Evolutionary conservation across 306 rosid genomes (phyloP), one percentile per base, ranked within the genome.

Genomic region (Dryas alaskensis): DNA sequence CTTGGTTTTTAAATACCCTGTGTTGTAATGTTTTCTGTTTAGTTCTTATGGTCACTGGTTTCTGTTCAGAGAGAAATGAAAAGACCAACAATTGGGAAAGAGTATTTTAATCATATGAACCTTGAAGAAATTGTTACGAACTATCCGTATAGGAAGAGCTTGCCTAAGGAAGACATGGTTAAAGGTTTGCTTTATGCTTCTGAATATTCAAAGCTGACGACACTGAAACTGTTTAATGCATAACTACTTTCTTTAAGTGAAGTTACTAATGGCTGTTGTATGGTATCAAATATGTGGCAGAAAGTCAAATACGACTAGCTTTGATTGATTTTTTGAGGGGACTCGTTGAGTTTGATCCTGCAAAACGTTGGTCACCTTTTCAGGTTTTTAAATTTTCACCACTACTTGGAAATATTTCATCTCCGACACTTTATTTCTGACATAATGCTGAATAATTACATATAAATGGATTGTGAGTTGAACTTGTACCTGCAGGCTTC

Each of bases 341-440:
- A 57, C 97, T 95, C 42, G 96, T 95, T 77, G 98, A 95, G 81
- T 88, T 95, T 67, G 98, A 95, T 80, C 99, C 99, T 76, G 86
- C 92, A 70, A 95, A 92, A 76, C 93, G 99, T 75, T 95, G 99
- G 99, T 95, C 99, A 19, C 99, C 99, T 60, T 81, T 88, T 80
- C 99, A 95, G 98, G 99, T 95, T 80, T 60, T 74, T 73, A 63
- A 52, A 22, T 49, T 62, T 52, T 42, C 58, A 63, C 57, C 80
- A 19, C 59, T 61, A 67, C 48, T 66, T 31, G 47, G 6, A 47
- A 31, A 31, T 1, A 1, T 31, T 31, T 65, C 75, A 11, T 70
- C 42, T 11, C 31, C 42, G 52, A 70, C 65, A 74, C 74, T 48
- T 65, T 44, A 70, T 80, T 86, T 75, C 71, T 59, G 54, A 70